Evolutionary conservation across 2,329 filamentous ascomycete genomes (phyloP).

Genomic region (Gliomastix tumulicola): DNA sequence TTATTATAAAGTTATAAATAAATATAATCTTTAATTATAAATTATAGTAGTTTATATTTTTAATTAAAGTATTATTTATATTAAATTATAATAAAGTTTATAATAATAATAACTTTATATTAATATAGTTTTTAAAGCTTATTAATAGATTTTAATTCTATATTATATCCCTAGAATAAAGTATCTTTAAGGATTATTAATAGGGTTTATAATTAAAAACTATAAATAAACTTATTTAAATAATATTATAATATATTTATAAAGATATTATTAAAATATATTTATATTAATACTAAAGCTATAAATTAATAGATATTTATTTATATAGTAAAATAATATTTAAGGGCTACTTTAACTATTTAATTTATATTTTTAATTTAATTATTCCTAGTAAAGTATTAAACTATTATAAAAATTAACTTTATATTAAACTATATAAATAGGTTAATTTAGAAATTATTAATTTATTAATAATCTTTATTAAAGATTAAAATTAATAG

Average conservation of each 20-base stretch:
- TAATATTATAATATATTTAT: not conserved
- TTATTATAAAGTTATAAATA: not conserved
- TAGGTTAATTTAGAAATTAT: not conserved
- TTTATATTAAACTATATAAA: too few species aligned
- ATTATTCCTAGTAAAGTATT: too few species aligned
- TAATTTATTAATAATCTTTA: not conserved
- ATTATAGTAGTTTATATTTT: too few species aligned
- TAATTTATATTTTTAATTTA: too few species aligned
- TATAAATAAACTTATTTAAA: not conserved
- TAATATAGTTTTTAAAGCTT: not conserved
- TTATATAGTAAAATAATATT: too few species aligned
- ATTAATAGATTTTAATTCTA: constrained; percentile 2
- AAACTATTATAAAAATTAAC: not conserved
- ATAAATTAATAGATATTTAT: too few species aligned
- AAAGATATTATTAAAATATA: not conserved
- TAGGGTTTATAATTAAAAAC: too few species aligned
- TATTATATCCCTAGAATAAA: constrained; percentile 1
- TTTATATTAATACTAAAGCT: too few species aligned
- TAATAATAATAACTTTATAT: not conserved
- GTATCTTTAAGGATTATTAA: too few species aligned
- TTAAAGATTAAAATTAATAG: not conserved
- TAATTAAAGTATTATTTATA: too few species aligned
- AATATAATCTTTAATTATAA: not conserved
- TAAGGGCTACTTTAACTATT: too few species aligned
- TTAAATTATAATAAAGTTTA: not conserved